Evolutionary conservation across 2,329 filamentous ascomycete species (phyloP).

Genomic region (Cucurbitaria berberidis): DNA sequence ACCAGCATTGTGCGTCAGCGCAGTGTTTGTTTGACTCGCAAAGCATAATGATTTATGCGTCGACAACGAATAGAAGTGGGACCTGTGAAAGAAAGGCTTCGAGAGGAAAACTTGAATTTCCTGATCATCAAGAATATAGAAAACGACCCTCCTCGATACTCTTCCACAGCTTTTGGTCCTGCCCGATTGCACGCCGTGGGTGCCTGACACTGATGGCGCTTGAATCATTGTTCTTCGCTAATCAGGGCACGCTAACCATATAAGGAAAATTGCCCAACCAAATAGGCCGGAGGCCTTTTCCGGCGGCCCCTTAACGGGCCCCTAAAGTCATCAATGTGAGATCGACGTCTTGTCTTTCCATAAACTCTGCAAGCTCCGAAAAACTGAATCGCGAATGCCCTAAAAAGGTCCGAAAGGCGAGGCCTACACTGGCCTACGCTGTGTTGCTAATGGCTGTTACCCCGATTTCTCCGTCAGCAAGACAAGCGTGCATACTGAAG

Average conservation of each 20-base stretch:
- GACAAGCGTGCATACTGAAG: background rate
- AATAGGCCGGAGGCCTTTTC: background rate
- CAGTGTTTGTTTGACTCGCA: background rate
- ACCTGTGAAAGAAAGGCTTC: too few species aligned
- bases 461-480: background rate
- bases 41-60: background rate
- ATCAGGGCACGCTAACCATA: background rate
- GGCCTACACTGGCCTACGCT: background rate
- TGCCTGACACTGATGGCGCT: background rate
- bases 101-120: too few species aligned
- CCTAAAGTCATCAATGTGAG: background rate
- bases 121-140: too few species aligned
- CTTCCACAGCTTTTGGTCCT: too few species aligned
- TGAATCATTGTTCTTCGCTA: background rate
- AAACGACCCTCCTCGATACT: too few species aligned
- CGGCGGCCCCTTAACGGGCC: conserved; percentile 1
- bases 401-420: background rate
- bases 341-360: conserved; percentile 4
- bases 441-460: background rate
- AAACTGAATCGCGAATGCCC: background rate
- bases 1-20: background rate
- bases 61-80: too few species aligned
- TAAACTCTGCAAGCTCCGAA: background rate
- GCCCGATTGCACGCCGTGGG: background rate
- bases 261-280: background rate